phyloP scores from a whole-genome alignment of 2,329 filamentous ascomycete genomes.

The Fusarium fujikuroi region DNA sequence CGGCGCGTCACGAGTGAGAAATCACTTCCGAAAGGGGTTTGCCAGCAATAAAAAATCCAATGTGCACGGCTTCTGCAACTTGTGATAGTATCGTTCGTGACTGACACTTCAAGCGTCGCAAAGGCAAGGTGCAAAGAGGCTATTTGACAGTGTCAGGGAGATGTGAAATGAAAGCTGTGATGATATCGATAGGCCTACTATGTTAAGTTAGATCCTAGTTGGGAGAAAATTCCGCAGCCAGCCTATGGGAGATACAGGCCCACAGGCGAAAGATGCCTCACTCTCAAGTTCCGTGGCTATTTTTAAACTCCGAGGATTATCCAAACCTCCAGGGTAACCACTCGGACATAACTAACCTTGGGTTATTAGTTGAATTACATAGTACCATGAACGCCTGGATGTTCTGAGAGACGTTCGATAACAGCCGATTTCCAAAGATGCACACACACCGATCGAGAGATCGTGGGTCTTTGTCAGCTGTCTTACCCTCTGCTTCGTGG shows the following conservation, averaged over 20 bases:
- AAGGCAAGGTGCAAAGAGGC: slow-evolving; percentile 6
- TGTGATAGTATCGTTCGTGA: neutral
- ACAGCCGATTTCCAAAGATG: slow-evolving; percentile 38
- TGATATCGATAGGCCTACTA: slow-evolving; percentile 30
- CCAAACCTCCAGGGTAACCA: slow-evolving; percentile 8
- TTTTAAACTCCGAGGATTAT: slow-evolving; percentile 35
- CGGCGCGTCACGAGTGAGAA: slow-evolving; percentile 1
- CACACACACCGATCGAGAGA: slow-evolving; percentile 16
- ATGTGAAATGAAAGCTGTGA: slow-evolving; percentile 37
- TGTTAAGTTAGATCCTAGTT: slow-evolving; percentile 9
- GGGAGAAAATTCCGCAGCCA: slow-evolving; percentile 17
- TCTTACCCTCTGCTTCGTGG: slow-evolving; percentile 23
- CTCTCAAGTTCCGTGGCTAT: neutral
- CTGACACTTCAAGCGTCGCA: slow-evolving; percentile 1
- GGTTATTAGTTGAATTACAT: neutral
- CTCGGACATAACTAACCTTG: neutral
- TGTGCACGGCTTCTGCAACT: neutral
- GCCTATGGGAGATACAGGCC: slow-evolving; percentile 16
- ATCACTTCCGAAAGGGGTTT: neutral
- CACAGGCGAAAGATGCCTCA: neutral
- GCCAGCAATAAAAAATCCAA: neutral
- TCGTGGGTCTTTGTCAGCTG: slow-evolving; percentile 22
- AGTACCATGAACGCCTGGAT: slow-evolving; percentile 1
- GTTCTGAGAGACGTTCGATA: slow-evolving; percentile 38
- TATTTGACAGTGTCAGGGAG: slow-evolving; percentile 8